A percentile compares a stretch with the other conserved stretches of the same genome.
phyloP scores from a whole-genome alignment of 106 monocot genomes.

The Dendrobium huoshanense region DNA sequence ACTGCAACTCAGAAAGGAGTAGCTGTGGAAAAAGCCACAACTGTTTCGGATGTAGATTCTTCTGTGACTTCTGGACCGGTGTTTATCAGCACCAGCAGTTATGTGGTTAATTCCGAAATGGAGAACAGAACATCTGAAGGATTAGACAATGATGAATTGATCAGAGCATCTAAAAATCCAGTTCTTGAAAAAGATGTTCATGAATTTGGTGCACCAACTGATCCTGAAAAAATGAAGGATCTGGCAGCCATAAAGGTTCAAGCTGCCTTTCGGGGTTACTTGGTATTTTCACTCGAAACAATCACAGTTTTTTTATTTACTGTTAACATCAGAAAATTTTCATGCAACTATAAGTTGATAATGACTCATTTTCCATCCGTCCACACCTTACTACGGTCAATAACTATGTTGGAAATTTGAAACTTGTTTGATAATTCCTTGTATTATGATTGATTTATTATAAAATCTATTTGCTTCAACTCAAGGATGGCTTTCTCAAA shows the following conservation, averaged over 20 bases:
- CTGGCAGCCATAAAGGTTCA: slow-evolving; percentile 78
- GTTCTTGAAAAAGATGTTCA: slow-evolving; percentile 18
- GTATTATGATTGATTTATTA: background rate
- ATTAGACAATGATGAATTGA: slow-evolving; percentile 21
- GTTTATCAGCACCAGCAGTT: slow-evolving; percentile 27
- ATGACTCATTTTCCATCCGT: background rate
- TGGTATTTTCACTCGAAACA: slow-evolving; percentile 40
- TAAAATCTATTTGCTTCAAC: background rate
- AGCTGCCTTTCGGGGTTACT: slow-evolving; percentile 79
- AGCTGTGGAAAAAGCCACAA: slow-evolving; percentile 19
- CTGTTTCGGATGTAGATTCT: slow-evolving; percentile 33
- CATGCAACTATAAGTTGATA: background rate
- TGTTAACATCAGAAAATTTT: background rate
- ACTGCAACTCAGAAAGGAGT: slow-evolving; percentile 28
- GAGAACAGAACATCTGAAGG: slow-evolving; percentile 26
- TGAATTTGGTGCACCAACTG: slow-evolving; percentile 17
- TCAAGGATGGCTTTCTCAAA: background rate
- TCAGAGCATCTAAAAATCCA: slow-evolving; percentile 15
- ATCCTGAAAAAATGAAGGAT: slow-evolving; percentile 42
- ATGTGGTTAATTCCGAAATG: slow-evolving; percentile 23
- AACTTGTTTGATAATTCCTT: background rate
- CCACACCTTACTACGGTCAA: background rate
- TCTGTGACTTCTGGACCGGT: slow-evolving; percentile 71
- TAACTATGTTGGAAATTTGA: background rate
- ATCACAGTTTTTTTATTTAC: background rate